Base-by-base conservation (phyloP, 306 rosid genomes). In the Acacia confusa region DNA sequence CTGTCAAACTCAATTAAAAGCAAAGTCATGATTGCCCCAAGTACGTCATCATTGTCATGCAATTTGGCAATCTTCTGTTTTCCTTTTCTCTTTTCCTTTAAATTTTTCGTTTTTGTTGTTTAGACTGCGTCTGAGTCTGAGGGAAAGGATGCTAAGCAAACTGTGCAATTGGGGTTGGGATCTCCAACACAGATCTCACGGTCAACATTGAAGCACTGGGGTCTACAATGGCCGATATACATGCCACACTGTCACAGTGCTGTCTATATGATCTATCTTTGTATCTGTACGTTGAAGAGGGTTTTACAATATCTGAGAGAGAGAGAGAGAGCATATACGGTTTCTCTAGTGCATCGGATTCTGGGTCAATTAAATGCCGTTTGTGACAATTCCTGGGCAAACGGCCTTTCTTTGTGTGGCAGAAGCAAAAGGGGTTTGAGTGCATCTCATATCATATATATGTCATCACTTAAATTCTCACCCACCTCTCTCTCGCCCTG, bases 41-140 rank as follows among this genome's bases (percentile, higher is more conserved):
- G 86, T 81, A 87, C 88, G 88, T 87, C 88, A 87, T 84, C 85
- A 87, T 82, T 87, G 86, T 78, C 81, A 69, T 77, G 80, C 87
- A 71, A 77, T 73, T 84, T 72, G 53, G 67, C 17, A 32, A 74
- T 28, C 45, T 52, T 9, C 22, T 78, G 17, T 48, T 14, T 72
- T 38, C 50, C 65, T 0, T 78, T 16, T 60, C n/a, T 41, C 40
- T 74, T 70, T 9, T 58, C 27, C 27, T 70, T 60, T 8, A 3
- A 25, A 57, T 57, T 41, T 53, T 53, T 53, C 24, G 24, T 48
- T 68, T 87, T 78, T 55, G 68, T 41, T 9, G 38, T 45, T 24
- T 71, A 45, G 75, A 71, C 75, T 45, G 58, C 60, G 41, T 71
- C 76, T 71, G 69, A 44, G 76, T n/a, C n/a, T n/a, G 53, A 14